Base-by-base conservation (phyloP, 495 filamentous ascomycete genomes). In the Tuber brumale region DNA sequence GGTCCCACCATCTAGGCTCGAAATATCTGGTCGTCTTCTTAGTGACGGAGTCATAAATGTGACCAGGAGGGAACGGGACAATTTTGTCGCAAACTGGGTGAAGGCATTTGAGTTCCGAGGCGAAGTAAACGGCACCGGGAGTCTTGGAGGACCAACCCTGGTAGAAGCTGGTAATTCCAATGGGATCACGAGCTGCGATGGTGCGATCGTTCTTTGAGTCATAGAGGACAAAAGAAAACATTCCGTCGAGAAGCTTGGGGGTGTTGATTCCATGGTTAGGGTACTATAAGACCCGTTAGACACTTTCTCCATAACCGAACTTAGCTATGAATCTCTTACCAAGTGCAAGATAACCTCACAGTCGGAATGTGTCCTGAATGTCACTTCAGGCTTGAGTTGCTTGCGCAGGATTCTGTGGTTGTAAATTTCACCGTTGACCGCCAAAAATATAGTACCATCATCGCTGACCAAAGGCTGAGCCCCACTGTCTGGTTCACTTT, bases 391-490 rank as follows among this genome's bases (percentile, higher is more conserved):
- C 85, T 92, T 92, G 82, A 97, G 85, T 76, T 85, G 86, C 85
- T 97, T 97, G 78, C 95, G 90, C 79, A 99, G 86, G 79, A 97
- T 89, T 78, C 94, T 90, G 86, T 99, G 95, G 89, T 99, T 99
- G 88, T 99, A 99, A 84, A 99, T 99, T 85, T 99, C 95, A 85
- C 95, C 95, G 85, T 99, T 99, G 90, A 97, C 95, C 76, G 95
- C 95, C 71, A 99, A 89, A 75, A 94, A 90, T 78, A 99, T 90
- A 77, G 89, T 91, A 74, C 89, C 91, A 83, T 97, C 94, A 73
- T 94, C 90, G 87, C 92, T 98, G 85, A 95, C 90, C 70, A 99
- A 89, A 72, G 95, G 95, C 85, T 99, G 95, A 57, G 95, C 95
- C 82, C 95, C 95, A 82, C 90, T 92, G 85, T 97, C 95, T 97